Evolutionary conservation across 2,329 filamentous ascomycete genomes (phyloP).

Genomic region (Torrubiellomyces zombiae): DNA sequence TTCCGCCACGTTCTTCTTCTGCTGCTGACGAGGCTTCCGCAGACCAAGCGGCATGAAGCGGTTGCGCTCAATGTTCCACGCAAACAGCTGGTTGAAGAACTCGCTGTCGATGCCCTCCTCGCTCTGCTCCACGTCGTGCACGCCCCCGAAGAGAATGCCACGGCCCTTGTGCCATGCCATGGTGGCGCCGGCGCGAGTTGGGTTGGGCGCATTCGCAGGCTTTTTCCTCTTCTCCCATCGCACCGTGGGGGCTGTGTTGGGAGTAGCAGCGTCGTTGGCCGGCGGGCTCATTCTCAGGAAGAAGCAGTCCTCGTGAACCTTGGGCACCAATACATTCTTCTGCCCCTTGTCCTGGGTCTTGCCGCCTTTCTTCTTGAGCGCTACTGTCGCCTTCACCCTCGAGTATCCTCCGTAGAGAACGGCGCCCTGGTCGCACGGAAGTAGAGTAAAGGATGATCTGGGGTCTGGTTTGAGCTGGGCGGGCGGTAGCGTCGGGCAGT

Average conservation of each 20-base stretch:
- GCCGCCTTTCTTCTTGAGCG: conserved; percentile 40
- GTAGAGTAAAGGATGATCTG: conserved; percentile 76
- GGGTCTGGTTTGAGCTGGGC: conserved; percentile 79
- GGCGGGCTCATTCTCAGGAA: conserved; percentile 70
- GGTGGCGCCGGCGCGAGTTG: conserved; percentile 70
- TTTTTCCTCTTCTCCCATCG: conserved; percentile 90
- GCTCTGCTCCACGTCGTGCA: conserved; percentile 79
- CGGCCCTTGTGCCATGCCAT: conserved; percentile 91
- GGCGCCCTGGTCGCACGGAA: conserved; percentile 80
- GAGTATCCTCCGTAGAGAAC: conserved; percentile 91
- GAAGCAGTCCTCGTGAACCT: conserved; percentile 92
- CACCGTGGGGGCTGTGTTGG: conserved; percentile 51
- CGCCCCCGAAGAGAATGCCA: conserved; percentile 84
- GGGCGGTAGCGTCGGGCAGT: conserved; percentile 55
- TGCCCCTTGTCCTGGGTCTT: conserved; percentile 44
- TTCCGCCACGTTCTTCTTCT: conserved; percentile 36
- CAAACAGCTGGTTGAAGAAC: conserved; percentile 84
- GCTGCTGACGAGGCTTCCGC: conserved; percentile 52
- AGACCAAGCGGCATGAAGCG: conserved; percentile 76
- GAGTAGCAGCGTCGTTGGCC: conserved; percentile 43
- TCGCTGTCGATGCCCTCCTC: conserved; percentile 95
- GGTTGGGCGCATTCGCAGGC: conserved; percentile 75
- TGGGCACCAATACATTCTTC: conserved; percentile 63
- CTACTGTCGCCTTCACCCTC: conserved; percentile 58
- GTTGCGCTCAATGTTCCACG: conserved; percentile 92